phyloP scores from a whole-genome alignment of 257 asterid genomes.

The Pogostemon cablin region DNA sequence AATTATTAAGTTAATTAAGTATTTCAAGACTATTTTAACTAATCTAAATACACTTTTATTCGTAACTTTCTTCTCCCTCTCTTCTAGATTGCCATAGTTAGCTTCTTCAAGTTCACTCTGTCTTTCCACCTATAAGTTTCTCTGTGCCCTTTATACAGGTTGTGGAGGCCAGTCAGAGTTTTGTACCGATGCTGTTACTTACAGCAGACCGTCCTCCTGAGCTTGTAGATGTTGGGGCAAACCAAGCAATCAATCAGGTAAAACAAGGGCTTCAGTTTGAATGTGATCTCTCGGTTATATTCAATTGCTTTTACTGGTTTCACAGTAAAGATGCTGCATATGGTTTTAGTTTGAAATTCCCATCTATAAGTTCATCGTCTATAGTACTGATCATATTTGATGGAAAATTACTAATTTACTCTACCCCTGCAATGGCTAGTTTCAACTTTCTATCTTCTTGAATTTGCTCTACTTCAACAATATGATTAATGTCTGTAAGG shows the following conservation, averaged over 20 bases:
- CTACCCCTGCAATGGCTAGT: background rate
- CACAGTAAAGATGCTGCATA: background rate
- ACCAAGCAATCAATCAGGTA: conserved; percentile 98
- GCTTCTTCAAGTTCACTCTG: background rate
- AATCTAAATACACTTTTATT: background rate
- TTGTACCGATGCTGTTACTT: conserved; percentile 81
- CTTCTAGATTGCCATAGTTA: background rate
- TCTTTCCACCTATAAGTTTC: conserved; percentile 4
- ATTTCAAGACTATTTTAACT: conserved; percentile 23
- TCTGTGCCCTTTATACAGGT: conserved; percentile 52
- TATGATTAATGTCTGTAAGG: background rate
- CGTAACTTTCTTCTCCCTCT: conserved; percentile 1
- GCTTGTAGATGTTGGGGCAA: conserved; percentile 91
- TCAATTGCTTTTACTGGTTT: background rate
- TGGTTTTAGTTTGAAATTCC: too few species aligned
- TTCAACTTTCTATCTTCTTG: background rate
- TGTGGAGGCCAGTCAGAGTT: conserved; percentile 97
- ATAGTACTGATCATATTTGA: too few species aligned
- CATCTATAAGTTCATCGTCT: too few species aligned
- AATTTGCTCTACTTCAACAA: background rate
- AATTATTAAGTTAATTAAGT: background rate
- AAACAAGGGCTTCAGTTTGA: background rate
- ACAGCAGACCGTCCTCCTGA: conserved; percentile 99
- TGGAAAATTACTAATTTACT: too few species aligned
- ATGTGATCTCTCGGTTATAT: conserved; percentile 1